A percentile compares a stretch with the other conserved stretches of the same genome.
These are phyloP conservation scores for Hanseniaspora meyeri DNA, from an alignment of 805 yeast species.

Conservation along the genomic window DNA sequence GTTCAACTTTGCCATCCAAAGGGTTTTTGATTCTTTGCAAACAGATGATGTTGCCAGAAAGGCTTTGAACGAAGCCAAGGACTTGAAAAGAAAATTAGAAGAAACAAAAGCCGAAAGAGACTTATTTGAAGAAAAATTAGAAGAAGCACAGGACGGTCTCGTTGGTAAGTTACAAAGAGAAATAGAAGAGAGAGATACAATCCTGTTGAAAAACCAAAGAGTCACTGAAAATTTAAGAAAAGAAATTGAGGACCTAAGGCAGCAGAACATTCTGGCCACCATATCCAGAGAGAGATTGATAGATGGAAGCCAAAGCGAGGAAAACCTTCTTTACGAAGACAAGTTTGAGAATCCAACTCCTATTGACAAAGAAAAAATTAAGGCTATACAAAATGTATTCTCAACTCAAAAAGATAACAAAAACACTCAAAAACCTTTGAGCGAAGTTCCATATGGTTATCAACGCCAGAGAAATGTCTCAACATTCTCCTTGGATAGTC, in stretches of 20 bases:
- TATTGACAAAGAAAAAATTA: constrained; percentile 23
- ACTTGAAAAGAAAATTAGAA: constrained; percentile 41
- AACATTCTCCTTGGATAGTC: background rate
- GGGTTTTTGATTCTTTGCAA: constrained; percentile 59
- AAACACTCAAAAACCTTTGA: constrained; percentile 28
- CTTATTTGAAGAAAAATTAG: constrained; percentile 51
- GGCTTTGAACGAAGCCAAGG: constrained; percentile 52
- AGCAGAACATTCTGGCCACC: constrained; percentile 43
- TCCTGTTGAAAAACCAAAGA: constrained; percentile 51
- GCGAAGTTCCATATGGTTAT: constrained; percentile 15
- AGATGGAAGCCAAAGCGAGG: background rate
- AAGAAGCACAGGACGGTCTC: constrained; percentile 71
- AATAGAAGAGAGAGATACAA: constrained; percentile 54
- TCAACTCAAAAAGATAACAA: constrained; percentile 21
- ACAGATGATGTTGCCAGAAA: constrained; percentile 83
- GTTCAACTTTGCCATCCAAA: constrained; percentile 69
- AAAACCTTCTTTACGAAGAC: constrained; percentile 6
- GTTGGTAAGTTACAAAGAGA: constrained; percentile 57
- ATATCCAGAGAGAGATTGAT: constrained; percentile 33
- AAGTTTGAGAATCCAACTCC: constrained; percentile 14
- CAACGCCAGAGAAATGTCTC: constrained; percentile 27
- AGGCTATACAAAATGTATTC: constrained; percentile 24
- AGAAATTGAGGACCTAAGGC: constrained; percentile 59
- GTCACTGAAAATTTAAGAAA: constrained; percentile 46
- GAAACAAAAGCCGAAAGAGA: constrained; percentile 42